These are phyloP conservation scores for Coemansia sp. DNA, from an alignment of 192 early-diverging fungal species.

Conservation along the genomic window DNA sequence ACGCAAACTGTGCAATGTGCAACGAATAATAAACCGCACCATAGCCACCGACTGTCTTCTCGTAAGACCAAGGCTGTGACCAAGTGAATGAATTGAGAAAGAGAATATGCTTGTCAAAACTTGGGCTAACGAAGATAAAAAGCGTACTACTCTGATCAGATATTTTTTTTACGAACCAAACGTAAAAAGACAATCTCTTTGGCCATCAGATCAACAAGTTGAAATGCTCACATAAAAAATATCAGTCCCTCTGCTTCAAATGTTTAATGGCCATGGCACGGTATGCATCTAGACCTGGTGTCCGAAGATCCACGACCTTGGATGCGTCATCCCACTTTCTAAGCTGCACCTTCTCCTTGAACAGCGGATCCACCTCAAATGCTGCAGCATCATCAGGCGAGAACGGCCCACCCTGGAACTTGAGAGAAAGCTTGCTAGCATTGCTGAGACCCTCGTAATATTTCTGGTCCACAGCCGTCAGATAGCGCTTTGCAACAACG, in stretches of 20 bases:
- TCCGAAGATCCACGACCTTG: slow-evolving; percentile 46
- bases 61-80: neutral
- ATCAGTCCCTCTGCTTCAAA: slow-evolving; percentile 4
- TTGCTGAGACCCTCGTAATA: slow-evolving; percentile 56
- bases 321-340: slow-evolving; percentile 61
- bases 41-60: neutral
- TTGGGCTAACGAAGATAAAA: too few species aligned
- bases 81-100: neutral
- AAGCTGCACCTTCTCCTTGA: slow-evolving; percentile 58
- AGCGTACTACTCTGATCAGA: too few species aligned
- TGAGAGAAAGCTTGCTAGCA: slow-evolving; percentile 59
- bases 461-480: slow-evolving; percentile 52
- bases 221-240: too few species aligned
- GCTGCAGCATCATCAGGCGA: slow-evolving; percentile 38
- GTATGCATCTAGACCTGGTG: slow-evolving; percentile 55
- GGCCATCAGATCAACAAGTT: neutral
- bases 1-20: neutral
- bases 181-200: neutral
- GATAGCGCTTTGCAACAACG: slow-evolving; percentile 62
- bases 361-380: slow-evolving; percentile 60
- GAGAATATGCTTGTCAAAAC: neutral
- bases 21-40: neutral
- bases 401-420: slow-evolving; percentile 58
- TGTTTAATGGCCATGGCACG: slow-evolving; percentile 46
- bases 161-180: neutral